These are phyloP conservation scores for Yarrowia yakushimensis DNA, from an alignment of 805 yeast species.

Conservation along the genomic window DNA sequence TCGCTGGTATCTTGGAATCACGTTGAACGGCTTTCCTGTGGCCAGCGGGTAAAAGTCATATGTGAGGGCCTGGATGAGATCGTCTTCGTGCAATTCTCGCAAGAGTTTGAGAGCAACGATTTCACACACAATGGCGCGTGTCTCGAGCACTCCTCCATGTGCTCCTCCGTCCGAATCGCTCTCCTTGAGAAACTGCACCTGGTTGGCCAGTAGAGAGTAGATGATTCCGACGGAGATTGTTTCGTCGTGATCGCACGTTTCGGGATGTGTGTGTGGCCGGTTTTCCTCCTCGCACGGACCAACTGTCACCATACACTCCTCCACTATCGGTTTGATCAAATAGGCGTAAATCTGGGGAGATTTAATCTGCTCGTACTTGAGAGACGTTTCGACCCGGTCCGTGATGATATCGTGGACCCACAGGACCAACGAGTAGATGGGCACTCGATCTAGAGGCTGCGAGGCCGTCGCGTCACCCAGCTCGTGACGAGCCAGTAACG, in stretches of 20 bases:
- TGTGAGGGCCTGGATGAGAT: conserved; percentile 47
- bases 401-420: conserved; percentile 45
- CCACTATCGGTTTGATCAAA: conserved; percentile 47
- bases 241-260: conserved; percentile 6
- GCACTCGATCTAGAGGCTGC: conserved; percentile 37
- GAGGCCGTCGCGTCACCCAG: neutral
- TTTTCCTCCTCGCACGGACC: conserved; percentile 8
- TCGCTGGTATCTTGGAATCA: conserved; percentile 42
- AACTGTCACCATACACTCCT: conserved; percentile 34
- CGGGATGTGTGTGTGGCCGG: neutral
- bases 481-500: neutral
- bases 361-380: conserved; percentile 51
- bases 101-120: conserved; percentile 50
- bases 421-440: conserved; percentile 37
- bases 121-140: conserved; percentile 53
- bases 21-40: conserved; percentile 35
- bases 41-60: conserved; percentile 47
- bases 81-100: conserved; percentile 43
- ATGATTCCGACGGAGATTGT: conserved; percentile 39
- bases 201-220: conserved; percentile 41
- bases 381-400: conserved; percentile 43
- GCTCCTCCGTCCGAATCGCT: conserved; percentile 29
- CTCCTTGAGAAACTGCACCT: conserved; percentile 41
- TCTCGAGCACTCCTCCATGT: conserved; percentile 35
- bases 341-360: conserved; percentile 50